Evolutionary conservation across 352 stramenopile genomes (phyloP).

Genomic region (Bremia lactucae): DNA sequence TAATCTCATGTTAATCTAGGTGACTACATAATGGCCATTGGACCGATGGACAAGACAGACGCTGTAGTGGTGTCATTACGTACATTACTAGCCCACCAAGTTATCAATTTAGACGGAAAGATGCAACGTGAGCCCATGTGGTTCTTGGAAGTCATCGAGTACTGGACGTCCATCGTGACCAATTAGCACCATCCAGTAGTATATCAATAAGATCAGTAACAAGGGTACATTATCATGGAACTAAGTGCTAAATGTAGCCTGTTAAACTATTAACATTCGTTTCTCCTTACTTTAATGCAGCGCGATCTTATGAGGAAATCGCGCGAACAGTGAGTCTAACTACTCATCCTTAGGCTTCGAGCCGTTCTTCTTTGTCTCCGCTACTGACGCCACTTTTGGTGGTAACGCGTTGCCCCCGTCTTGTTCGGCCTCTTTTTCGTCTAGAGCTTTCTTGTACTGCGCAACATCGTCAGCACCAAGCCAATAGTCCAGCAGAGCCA

Average conservation of each 20-base stretch:
- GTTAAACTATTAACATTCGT: neutral
- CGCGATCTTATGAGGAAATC: conserved; percentile 11
- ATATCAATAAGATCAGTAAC: too few species aligned
- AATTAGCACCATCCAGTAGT: conserved; percentile 1
- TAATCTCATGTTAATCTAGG: conserved; percentile 13
- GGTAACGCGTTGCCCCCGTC: conserved; percentile 14
- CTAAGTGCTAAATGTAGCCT: conserved; percentile 8
- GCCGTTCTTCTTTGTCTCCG: conserved; percentile 23
- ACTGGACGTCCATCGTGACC: conserved; percentile 39
- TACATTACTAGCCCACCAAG: conserved; percentile 46
- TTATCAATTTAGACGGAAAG: conserved; percentile 45
- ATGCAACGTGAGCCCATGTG: conserved; percentile 50
- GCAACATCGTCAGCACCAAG: conserved; percentile 54
- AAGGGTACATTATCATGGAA: too few species aligned
- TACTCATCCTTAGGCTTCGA: conserved; percentile 48
- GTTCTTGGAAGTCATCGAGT: conserved; percentile 67
- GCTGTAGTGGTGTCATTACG: conserved; percentile 2
- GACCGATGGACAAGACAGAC: conserved; percentile 29
- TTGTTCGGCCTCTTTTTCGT: conserved; percentile 18
- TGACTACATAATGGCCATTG: conserved; percentile 74
- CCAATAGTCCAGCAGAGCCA: conserved; percentile 64
- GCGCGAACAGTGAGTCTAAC: conserved; percentile 5
- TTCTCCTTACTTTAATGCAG: conserved; percentile 13
- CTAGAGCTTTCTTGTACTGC: conserved; percentile 37
- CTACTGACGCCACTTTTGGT: conserved; percentile 17